Evolutionary conservation across 495 filamentous ascomycete genomes (phyloP).

Genomic region (Aspergillus indologenus): DNA sequence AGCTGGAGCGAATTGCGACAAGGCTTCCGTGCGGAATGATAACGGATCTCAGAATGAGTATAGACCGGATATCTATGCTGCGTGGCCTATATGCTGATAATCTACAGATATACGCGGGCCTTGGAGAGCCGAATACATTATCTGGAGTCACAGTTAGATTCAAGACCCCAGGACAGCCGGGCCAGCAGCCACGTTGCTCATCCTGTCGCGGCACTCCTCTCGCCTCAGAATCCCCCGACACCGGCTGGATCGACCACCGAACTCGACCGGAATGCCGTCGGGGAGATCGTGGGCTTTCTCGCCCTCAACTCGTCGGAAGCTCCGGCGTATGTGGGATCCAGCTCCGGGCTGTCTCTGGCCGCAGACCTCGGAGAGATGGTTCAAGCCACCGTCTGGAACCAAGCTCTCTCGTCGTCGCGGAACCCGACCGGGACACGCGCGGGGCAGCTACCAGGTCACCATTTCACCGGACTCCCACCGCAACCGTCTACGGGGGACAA

Average conservation of each 20-base stretch:
- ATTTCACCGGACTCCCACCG: conserved; percentile 6
- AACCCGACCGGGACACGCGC: conserved; percentile 14
- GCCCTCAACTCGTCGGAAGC: conserved; percentile 47
- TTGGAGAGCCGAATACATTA: conserved; percentile 48
- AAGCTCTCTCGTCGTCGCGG: conserved; percentile 39
- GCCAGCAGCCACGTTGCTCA: conserved; percentile 19
- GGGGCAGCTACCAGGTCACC: neutral
- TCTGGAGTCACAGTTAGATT: conserved; percentile 39
- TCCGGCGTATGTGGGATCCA: conserved; percentile 52
- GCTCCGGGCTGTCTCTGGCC: conserved; percentile 49
- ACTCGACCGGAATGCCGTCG: conserved; percentile 42
- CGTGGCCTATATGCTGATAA: too few relatives aligned
- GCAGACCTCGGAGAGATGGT: conserved; percentile 53
- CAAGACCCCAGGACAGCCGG: conserved; percentile 20
- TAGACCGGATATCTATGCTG: conserved; percentile 9
- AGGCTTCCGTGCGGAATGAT: conserved; percentile 44
- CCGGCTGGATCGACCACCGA: conserved; percentile 24
- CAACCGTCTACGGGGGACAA: conserved; percentile 13
- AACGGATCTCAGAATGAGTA: conserved; percentile 45
- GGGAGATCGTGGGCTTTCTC: conserved; percentile 51
- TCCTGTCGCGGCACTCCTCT: conserved; percentile 23
- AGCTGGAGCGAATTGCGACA: conserved; percentile 47
- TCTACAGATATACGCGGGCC: conserved; percentile 43
- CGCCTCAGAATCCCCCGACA: conserved; percentile 26
- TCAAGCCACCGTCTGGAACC: conserved; percentile 52